A percentile compares a stretch with the other conserved stretches of the same genome.
Conservation (phyloP, 306 rosid genomes). For the Quercus suber region DNA sequence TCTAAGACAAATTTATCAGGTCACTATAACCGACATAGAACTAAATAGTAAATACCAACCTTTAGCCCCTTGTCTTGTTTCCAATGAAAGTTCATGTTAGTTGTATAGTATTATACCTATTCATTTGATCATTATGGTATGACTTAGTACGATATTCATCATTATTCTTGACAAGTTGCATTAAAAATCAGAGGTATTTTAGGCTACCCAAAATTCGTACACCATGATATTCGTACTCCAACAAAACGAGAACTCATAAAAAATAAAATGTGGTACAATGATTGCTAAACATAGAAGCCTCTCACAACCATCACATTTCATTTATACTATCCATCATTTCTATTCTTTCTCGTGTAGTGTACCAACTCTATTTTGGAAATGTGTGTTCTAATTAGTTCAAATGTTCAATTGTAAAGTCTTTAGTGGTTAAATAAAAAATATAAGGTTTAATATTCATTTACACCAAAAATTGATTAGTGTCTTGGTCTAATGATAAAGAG, state of each 20-base stretch:
- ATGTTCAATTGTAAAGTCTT: too few species aligned
- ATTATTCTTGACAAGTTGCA: neutral
- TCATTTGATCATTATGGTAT: neutral
- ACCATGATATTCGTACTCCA: neutral
- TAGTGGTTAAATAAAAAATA: fast-evolving
- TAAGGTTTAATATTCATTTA: too few species aligned
- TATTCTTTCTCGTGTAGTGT: too few species aligned
- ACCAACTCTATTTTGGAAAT: too few species aligned
- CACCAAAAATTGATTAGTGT: fast-evolving
- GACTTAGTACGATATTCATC: neutral
- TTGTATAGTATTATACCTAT: neutral
- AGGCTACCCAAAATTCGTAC: too few species aligned
- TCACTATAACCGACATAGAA: neutral
- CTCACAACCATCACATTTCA: too few species aligned
- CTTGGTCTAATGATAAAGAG: too few species aligned
- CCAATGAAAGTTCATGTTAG: neutral
- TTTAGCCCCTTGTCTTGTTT: neutral
- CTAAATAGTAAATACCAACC: neutral
- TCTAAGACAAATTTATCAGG: neutral
- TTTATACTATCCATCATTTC: too few species aligned
- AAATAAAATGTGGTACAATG: neutral
- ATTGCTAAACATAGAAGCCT: too few species aligned
- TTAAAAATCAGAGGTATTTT: too few species aligned
- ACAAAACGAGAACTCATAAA: neutral
- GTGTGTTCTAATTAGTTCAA: too few species aligned